phyloP scores from a whole-genome alignment of 208 protist species.

The Trypanosoma mega region DNA sequence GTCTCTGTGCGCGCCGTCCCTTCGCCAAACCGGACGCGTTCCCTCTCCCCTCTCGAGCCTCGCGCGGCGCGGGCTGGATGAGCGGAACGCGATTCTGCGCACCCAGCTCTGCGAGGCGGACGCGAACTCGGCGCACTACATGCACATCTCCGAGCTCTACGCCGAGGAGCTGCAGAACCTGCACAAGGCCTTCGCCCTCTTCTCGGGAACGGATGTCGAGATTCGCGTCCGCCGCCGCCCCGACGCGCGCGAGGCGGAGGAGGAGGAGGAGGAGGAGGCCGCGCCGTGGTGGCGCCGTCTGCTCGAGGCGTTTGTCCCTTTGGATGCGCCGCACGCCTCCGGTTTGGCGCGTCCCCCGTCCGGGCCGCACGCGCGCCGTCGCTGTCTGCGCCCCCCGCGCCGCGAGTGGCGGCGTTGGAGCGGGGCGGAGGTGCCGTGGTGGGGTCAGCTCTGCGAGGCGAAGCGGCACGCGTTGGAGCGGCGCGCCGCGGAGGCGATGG shows the following conservation, averaged over 20 bases:
- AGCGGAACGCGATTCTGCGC: constrained; percentile 8
- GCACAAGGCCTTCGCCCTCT: not conserved
- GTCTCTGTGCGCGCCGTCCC: too few species aligned
- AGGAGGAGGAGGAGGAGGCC: too few species aligned
- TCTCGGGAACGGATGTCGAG: not conserved
- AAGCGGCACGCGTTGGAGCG: constrained; percentile 8
- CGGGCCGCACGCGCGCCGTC: too few species aligned
- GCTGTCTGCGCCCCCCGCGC: too few species aligned
- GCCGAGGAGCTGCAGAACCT: constrained; percentile 9
- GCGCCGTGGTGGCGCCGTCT: not conserved
- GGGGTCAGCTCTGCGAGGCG: constrained; percentile 2
- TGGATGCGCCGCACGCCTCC: too few species aligned
- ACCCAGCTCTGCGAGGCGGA: constrained; percentile 12
- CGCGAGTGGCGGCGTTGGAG: too few species aligned
- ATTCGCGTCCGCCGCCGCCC: too few species aligned
- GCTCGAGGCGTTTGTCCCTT: too few species aligned
- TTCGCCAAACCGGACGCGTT: too few species aligned
- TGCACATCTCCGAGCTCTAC: not conserved
- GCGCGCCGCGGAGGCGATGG: constrained; percentile 1
- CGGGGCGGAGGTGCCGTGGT: too few species aligned
- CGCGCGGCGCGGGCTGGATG: not conserved
- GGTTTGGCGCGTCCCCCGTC: too few species aligned
- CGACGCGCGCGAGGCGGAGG: too few species aligned
- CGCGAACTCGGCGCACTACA: not conserved
- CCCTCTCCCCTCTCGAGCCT: not conserved